Base-by-base conservation (phyloP, 805 yeast genomes). In the Metschnikowia vanudenii region DNA sequence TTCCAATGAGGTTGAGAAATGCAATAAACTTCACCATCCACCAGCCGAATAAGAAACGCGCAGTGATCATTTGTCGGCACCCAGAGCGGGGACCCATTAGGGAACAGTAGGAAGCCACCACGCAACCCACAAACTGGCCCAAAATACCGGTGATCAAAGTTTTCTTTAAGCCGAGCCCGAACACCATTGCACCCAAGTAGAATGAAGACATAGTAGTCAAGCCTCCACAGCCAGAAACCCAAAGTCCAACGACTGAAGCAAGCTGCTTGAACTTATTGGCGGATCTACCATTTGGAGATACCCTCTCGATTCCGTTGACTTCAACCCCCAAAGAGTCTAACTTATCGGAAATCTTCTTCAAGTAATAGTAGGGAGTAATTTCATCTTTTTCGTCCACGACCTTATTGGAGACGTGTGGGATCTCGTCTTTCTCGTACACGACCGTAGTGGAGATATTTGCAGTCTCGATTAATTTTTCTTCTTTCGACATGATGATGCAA, bases 31-130 rank as follows among this genome's bases (percentile, higher is more conserved):
- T 84, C 32, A 89, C 90, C 54, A 83, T 80, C 84, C 85, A 85
- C 82, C 91, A 84, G 1, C 97, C 97, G 62, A 88, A 89, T 39
- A 88, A 68, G 55, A 76, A 88, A 51, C 96, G 73, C 1, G 90
- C 84, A 17, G 87, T 76, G 9, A 88, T 91, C 90, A 89, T 85
- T 60, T 89, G 96, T 58, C 97, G 74, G 51, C 94, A 79, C 0
- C 97, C 97, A 0, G 96, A 86, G 47, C 89, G 74, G 1, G 97
- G 96, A 2, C 97, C 97, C 89, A 89, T 82, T 3, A 82, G 76
- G 4, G 95, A 76, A 61, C 94, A 87, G 60, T 87, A 88, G 0
- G 88, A 94, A 2, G 96, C 96, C 22, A 88, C 69, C 6, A 76
- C 62, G 58, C 94, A 83, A 0, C 97, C 97, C 2, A 85, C 55